Evolutionary conservation across 768 basidiomycete species (phyloP), one percentile per base, ranked within the genome.

Genomic region (Rhizopogon salebrosus): DNA sequence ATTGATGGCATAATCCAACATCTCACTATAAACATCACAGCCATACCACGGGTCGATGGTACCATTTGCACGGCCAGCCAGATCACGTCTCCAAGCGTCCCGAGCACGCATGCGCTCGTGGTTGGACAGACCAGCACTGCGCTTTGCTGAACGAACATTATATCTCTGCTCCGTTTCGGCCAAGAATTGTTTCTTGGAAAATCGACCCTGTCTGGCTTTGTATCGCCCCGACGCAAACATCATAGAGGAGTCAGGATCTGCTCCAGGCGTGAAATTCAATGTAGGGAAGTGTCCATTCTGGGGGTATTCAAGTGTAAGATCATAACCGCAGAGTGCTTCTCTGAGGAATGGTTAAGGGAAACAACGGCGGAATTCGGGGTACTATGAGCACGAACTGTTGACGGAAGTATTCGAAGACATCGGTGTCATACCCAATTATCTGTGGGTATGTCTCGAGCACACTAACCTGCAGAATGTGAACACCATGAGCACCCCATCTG

Each of bases 401-500:
- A 56, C 78, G 75, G 67, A 89, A 89, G 62, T 86, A 86, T 51
- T 81, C 74, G 60, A 79, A 83, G 6, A 86, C 83, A 4, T 78
- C 76, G 42, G 73, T 72, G 56, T 89, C 82, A 59, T 89, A 89
- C 31, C 80, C 83, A 48, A 90, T 87, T 26, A 89, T 69, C 62
- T 89, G 87, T 1, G 88, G 88, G 61, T 84, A 86, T 4, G 88
- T 89, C 67, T 86, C 79, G 16, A 89, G 64, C 26, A 85, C 72
- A 52, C 65, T 75, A 38, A 82, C 63, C 84, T 85, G 55, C 6
- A 56, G 23, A 48, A 31, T 41, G 49, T 50, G 43, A 53, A 6
- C 35, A 51, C 23, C 23, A 46, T 8, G 48, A 26, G 27, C 22
- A 14, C 29, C 20, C n/a, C 11, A 20, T 55, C 41, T 40, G 4